A percentile compares a stretch with the other conserved stretches of the same genome.
Conservation (phyloP, 139 green algal genomes). For the Pseudopediastrum boryanum region DNA sequence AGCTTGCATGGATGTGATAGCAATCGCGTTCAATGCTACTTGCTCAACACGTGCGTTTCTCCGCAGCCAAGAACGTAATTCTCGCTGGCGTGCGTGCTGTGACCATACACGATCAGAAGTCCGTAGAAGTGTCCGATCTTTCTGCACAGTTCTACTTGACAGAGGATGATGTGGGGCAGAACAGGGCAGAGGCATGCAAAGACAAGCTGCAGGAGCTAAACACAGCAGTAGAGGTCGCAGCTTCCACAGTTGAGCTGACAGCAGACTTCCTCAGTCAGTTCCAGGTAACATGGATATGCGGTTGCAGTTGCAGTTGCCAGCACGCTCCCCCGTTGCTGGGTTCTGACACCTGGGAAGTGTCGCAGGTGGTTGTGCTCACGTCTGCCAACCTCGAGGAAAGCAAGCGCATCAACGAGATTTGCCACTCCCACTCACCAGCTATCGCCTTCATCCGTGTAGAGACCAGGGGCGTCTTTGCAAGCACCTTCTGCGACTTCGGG, state of each 20-base stretch:
- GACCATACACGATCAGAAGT: conserved; percentile 82
- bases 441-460: conserved; percentile 91
- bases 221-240: conserved; percentile 78
- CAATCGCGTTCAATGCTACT: no score
- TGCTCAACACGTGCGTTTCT: no score
- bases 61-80: conserved; percentile 98
- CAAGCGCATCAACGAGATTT: conserved; percentile 82
- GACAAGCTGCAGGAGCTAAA: conserved; percentile 97
- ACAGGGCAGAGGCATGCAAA: conserved; percentile 89
- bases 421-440: conserved; percentile 60
- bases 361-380: conserved; percentile 88
- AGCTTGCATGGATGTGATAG: neutral
- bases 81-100: conserved; percentile 94
- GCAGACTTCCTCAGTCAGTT: conserved; percentile 78
- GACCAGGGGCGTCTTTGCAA: conserved; percentile 91
- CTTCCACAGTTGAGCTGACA: conserved; percentile 57
- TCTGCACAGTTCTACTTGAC: conserved; percentile 95
- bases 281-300: conserved; percentile 59
- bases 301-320: neutral
- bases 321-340: neutral
- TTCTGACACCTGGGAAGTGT: neutral
- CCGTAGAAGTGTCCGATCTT: conserved; percentile 74
- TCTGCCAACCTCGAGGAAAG: conserved; percentile 66
- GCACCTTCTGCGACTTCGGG: conserved; percentile 97
- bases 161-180: conserved; percentile 87